Evolutionary conservation across 2,329 filamentous ascomycete species (phyloP), one percentile per base, ranked within the genome.

Genomic region (Fusarium sp.): DNA sequence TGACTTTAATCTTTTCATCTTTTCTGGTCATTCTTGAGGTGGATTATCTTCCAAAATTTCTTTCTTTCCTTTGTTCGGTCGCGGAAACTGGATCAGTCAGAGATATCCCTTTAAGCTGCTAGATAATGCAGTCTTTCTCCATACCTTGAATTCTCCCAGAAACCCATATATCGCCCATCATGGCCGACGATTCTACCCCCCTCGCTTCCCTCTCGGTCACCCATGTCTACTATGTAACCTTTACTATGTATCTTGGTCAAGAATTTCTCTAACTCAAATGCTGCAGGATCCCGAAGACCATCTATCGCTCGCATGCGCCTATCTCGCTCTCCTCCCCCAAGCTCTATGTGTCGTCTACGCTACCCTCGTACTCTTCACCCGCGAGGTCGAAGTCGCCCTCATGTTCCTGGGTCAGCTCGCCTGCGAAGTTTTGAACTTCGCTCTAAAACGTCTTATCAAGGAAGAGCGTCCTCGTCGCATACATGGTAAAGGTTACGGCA

Each of bases 401-500:
- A 94, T 97, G 89, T 97, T 98, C 79, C 89, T 88, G 25, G 97
- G 97, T 52, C 96, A 99, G 80, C 88, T 98, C 80, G 90, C 86
- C 52, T 98, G 95, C 83, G 97, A 99, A 79, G 94, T 88, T 28
- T 83, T 97, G 75, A 99, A 99, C 81, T 97, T 97, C 80, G 82
- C 85, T 6, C 84, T 99, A 50, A 99, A 99, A 84, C 88, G 96
- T 26, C 84, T 93, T 67, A 95, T 99, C 79, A 96, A 95, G 77
- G 93, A 98, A 80, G 93, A 97, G 79, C 88, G 96, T 51, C 96
- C 96, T 28, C 88, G 85, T 67, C 91, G 91, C 88, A 91, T 84
- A 85, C 90, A 94, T 76, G 94, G 93, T 58, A 97, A 97, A 80
- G 96, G 96, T 69, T 99, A 99, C 78, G 97, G 96, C 74, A 99